Percentiles rank a stretch among this genome's conserved stretches.
These are phyloP conservation scores for Candida freyschussii DNA, from an alignment of 1,139 yeast genomes.

Conservation along the genomic window DNA sequence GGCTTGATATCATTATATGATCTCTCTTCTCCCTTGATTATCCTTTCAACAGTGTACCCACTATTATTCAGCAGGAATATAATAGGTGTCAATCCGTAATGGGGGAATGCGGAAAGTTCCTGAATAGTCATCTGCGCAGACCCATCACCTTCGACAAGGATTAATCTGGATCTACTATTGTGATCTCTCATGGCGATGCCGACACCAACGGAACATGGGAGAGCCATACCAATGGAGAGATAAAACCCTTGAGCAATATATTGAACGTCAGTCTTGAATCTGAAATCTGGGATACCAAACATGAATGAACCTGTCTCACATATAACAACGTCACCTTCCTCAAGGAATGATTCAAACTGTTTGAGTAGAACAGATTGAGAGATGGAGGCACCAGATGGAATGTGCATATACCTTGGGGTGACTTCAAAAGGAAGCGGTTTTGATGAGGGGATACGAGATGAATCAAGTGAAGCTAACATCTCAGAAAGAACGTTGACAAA, in stretches of 20 bases:
- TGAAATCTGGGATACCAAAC: slow-evolving; percentile 66
- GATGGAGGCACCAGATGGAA: slow-evolving; percentile 23
- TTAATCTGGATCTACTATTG: slow-evolving; percentile 38
- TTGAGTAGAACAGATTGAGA: slow-evolving; percentile 25
- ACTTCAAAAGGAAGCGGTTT: slow-evolving; percentile 15
- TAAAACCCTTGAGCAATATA: slow-evolving; percentile 68
- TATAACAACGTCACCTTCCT: slow-evolving; percentile 62
- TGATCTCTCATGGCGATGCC: slow-evolving; percentile 69
- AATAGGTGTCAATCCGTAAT: slow-evolving; percentile 57
- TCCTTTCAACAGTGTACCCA: slow-evolving; percentile 87
- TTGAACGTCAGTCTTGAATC: slow-evolving; percentile 48
- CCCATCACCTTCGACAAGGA: slow-evolving; percentile 84
- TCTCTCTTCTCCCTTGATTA: slow-evolving; percentile 72
- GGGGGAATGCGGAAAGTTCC: slow-evolving; percentile 68
- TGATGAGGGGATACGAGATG: slow-evolving; percentile 28
- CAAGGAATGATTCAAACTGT: slow-evolving; percentile 35
- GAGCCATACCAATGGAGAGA: slow-evolving; percentile 81
- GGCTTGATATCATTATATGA: slow-evolving; percentile 78
- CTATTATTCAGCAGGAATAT: slow-evolving; percentile 73
- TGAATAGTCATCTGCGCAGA: slow-evolving; percentile 90
- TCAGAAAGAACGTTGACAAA: slow-evolving; percentile 43
- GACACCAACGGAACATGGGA: slow-evolving; percentile 81
- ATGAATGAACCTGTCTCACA: slow-evolving; percentile 80
- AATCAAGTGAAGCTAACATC: slow-evolving; percentile 33
- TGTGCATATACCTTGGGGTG: slow-evolving; percentile 19